These are phyloP conservation scores for Candida incommunis DNA, from an alignment of 805 yeast species.

Conservation along the genomic window DNA sequence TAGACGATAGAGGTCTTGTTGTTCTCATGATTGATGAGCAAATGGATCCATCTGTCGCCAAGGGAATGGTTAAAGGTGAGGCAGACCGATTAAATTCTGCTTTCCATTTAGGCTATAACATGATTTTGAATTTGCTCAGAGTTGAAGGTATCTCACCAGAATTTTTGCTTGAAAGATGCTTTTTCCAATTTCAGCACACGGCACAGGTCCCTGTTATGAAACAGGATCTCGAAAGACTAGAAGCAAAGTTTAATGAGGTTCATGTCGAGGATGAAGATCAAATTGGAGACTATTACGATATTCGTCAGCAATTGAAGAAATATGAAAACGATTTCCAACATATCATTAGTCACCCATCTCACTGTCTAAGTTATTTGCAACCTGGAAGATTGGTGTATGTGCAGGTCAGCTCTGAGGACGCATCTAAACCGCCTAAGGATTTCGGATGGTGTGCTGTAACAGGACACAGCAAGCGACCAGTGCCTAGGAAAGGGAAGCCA, in stretches of 20 bases:
- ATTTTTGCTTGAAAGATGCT: constrained; percentile 87
- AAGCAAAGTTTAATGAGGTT: constrained; percentile 32
- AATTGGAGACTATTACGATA: constrained; percentile 71
- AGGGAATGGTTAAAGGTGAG: constrained; percentile 98
- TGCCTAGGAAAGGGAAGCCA: constrained; percentile 35
- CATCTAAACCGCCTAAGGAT: constrained; percentile 28
- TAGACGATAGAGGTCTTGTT: constrained; percentile 98
- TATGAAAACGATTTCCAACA: constrained; percentile 68
- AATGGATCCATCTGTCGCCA: constrained; percentile 98
- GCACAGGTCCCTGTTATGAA: constrained; percentile 81
- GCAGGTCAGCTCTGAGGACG: constrained; percentile 24
- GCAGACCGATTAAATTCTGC: constrained; percentile 97
- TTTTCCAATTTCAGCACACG: constrained; percentile 89
- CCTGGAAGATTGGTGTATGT: constrained; percentile 76
- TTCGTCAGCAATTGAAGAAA: constrained; percentile 52
- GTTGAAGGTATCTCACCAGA: constrained; percentile 98
- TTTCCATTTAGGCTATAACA: constrained; percentile 91
- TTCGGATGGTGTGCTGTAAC: constrained; percentile 97
- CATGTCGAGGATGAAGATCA: constrained; percentile 59
- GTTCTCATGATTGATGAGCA: constrained; percentile 99
- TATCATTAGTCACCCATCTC: constrained; percentile 83
- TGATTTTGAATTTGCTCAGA: constrained; percentile 88
- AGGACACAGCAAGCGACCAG: constrained; percentile 52
- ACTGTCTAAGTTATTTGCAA: constrained; percentile 69
- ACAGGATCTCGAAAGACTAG: constrained; percentile 40